These are phyloP conservation scores for Casaregolazyma lundiana DNA, from an alignment of 1,139 yeast species.

Conservation along the genomic window DNA sequence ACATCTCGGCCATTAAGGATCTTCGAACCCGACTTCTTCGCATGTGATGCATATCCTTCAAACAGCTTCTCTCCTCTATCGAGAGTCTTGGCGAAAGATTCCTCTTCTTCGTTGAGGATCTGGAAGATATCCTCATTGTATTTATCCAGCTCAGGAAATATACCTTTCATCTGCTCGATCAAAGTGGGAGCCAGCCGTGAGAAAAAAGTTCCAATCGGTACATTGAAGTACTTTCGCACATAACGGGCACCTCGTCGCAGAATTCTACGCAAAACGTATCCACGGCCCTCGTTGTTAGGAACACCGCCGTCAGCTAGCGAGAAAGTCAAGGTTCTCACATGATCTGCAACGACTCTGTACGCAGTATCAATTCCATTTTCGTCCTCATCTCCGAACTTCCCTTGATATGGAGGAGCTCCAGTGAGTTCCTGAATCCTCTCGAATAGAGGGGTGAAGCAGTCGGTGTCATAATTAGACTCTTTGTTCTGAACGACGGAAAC, in stretches of 20 bases:
- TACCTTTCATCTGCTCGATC: conserved; percentile 78
- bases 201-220: conserved; percentile 91
- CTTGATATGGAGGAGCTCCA: conserved; percentile 84
- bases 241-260: conserved; percentile 97
- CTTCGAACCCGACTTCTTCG: conserved; percentile 69
- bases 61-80: conserved; percentile 97
- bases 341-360: conserved; percentile 96
- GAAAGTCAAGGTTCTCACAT: conserved; percentile 91
- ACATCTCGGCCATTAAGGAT: conserved; percentile 89
- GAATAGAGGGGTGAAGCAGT: conserved; percentile 87
- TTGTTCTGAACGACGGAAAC: conserved; percentile 91
- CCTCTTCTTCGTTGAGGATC: conserved; percentile 92
- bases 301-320: conserved; percentile 99
- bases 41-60: conserved; percentile 84
- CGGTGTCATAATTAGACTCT: conserved; percentile 92
- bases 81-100: conserved; percentile 87
- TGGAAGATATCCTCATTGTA: conserved; percentile 77
- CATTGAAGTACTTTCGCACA: conserved; percentile 92
- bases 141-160: conserved; percentile 83
- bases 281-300: conserved; percentile 98
- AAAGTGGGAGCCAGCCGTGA: conserved; percentile 89
- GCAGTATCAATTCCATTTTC: conserved; percentile 95
- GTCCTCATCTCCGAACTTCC: conserved; percentile 90
- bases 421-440: conserved; percentile 84
- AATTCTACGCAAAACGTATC: conserved; percentile 93